Conservation (phyloP, 2,329 filamentous ascomycete species). For the Albophoma yamanashiensis region DNA sequence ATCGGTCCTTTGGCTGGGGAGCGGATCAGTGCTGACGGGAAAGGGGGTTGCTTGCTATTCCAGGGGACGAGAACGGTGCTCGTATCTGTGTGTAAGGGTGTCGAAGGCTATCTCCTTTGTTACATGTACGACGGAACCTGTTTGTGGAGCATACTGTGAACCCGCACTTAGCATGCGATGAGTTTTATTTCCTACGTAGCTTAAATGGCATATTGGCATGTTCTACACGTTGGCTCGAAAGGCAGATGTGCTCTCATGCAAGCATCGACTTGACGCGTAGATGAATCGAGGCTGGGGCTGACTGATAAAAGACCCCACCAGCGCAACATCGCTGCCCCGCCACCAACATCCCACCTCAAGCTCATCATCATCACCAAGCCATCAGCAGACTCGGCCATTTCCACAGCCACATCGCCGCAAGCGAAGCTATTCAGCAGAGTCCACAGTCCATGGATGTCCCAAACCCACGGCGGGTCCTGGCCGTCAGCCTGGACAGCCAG, state of each 20-base stretch:
- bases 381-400: neutral
- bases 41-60: neutral
- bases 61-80: neutral
- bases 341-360: neutral
- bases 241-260: neutral
- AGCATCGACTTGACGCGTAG: neutral
- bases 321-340: neutral
- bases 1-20: constrained; percentile 45
- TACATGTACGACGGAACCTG: neutral
- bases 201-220: neutral
- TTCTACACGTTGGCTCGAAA: neutral
- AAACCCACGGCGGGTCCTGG: constrained; percentile 47
- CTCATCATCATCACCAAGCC: neutral
- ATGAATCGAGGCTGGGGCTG: neutral
- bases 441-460: constrained; percentile 21
- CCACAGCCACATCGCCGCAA: neutral
- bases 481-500: constrained; percentile 39
- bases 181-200: neutral
- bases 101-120: neutral
- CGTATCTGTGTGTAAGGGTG: neutral
- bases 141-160: neutral
- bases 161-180: neutral
- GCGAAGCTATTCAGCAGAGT: neutral
- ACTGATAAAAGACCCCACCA: neutral
- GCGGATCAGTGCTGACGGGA: constrained; percentile 10